Conservation (phyloP, 1,284 basidiomycete species). For the Irpex rosettiformis region DNA sequence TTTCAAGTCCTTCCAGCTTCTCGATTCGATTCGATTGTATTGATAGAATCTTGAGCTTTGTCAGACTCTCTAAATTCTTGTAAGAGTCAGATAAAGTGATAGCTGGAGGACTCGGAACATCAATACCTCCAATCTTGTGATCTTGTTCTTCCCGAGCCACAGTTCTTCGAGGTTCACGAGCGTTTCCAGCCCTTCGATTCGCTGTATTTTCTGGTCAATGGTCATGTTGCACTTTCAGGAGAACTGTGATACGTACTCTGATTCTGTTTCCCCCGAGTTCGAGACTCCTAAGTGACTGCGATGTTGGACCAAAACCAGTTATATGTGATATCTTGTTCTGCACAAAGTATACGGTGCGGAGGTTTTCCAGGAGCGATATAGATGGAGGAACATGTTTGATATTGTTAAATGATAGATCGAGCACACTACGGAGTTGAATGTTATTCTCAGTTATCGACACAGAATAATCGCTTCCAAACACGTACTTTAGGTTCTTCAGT, state of each 20-base stretch:
- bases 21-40: constrained; percentile 95
- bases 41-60: constrained; percentile 77
- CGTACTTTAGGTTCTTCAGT: constrained; percentile 65
- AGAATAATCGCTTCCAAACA: constrained; percentile 29
- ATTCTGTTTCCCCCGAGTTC: constrained; percentile 94
- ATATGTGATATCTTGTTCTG: constrained; percentile 94
- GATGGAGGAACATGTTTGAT: constrained; percentile 69
- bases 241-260: constrained; percentile 51
- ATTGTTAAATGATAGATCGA: constrained; percentile 97
- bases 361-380: constrained; percentile 53
- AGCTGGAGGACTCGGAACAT: background rate
- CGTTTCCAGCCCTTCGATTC: constrained; percentile 85
- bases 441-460: background rate
- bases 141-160: constrained; percentile 99
- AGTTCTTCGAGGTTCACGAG: constrained; percentile 86
- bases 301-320: constrained; percentile 56
- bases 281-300: constrained; percentile 71
- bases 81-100: background rate
- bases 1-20: constrained; percentile 78
- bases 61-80: constrained; percentile 61
- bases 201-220: constrained; percentile 39
- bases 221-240: background rate
- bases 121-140: constrained; percentile 77
- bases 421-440: constrained; percentile 44
- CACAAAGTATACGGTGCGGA: constrained; percentile 88